Base-by-base conservation (phyloP, 768 basidiomycete genomes). In the Tephrocybe sp. region DNA sequence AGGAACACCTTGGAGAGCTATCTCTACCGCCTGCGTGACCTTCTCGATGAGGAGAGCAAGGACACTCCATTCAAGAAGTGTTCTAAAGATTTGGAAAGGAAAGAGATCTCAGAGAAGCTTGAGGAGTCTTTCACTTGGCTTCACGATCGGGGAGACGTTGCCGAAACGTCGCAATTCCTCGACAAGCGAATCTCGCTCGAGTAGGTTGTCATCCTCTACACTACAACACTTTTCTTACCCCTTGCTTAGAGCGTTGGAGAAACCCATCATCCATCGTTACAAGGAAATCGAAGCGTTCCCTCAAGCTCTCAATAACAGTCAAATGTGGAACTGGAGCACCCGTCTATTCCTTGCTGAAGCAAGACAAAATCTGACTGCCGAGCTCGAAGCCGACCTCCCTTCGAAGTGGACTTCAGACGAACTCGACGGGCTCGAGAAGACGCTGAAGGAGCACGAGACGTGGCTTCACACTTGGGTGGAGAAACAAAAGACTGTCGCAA, bases 1-100 rank as follows among this genome's bases (percentile, higher is more conserved):
- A 78, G 87, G 24, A 99, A 99, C 68, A 75, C 79, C 21, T 81
- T 99, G 44, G 97, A 99, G 67, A 82, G 86, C 25, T 97, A 97
- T 63, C 68, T 98, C n/a, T 99, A 99, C 71, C 80, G 86, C 52
- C 69, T 97, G 27, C 84, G 91, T 18, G 93, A 93, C 61, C 74
- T 95, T 9, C 72, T 97, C 24, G 77, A 80, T 24, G 83, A 87
- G 31, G 78, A 80, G 10, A 79, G 80, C 56, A 58, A 69, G 4
- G 77, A 82, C 7, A 81, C 85, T 6, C 88, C 91, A 2, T 90
- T 98, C 70, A 82, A 83, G 66, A 86, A 89, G 61, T 94, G 87
- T 64, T 94, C 93, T 4, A 86, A 85, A 55, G 68, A 74, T 8
- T 62, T 64, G 5, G 97, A 99, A 66, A 73, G 91, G 40, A 69